phyloP scores from a whole-genome alignment of 2,329 filamentous ascomycete species.

The Cordyceps fumosorosea region DNA sequence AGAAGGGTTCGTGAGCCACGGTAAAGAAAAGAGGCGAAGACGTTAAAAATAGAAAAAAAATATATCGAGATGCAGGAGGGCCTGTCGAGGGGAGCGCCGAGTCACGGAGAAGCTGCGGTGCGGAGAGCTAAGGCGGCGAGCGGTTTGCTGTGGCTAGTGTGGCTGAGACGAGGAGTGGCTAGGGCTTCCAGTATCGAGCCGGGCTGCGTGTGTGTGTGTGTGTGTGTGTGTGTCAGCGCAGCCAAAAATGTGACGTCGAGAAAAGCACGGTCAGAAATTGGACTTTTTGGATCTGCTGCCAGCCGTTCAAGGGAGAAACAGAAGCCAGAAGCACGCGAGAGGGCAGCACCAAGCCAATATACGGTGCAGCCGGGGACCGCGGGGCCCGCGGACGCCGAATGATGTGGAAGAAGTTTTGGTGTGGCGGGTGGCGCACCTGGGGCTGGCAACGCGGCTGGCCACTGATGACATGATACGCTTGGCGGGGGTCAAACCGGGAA shows the following conservation, averaged over 20 bases:
- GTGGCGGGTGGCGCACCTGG: not conserved
- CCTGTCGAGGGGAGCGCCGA: not conserved
- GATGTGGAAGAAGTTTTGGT: not conserved
- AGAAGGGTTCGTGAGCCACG: not conserved
- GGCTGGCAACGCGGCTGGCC: not conserved
- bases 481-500: not conserved
- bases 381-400: constrained; percentile 8
- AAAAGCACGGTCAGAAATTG: not conserved
- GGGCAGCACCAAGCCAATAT: constrained; percentile 4
- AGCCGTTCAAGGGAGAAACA: not conserved
- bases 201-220: not conserved
- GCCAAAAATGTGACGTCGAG: not conserved
- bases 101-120: not conserved
- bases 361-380: constrained; percentile 6
- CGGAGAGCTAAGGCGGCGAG: not conserved
- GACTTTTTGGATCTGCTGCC: not conserved
- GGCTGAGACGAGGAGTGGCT: not conserved
- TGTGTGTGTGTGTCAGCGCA: not conserved
- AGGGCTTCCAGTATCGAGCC: not conserved
- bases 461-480: not conserved
- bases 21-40: not conserved
- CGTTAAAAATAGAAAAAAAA: not conserved
- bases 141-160: not conserved
- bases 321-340: not conserved
- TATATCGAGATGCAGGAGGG: not conserved